Conservation (phyloP, 1,284 basidiomycete species). For the Austroboletus niveus region DNA sequence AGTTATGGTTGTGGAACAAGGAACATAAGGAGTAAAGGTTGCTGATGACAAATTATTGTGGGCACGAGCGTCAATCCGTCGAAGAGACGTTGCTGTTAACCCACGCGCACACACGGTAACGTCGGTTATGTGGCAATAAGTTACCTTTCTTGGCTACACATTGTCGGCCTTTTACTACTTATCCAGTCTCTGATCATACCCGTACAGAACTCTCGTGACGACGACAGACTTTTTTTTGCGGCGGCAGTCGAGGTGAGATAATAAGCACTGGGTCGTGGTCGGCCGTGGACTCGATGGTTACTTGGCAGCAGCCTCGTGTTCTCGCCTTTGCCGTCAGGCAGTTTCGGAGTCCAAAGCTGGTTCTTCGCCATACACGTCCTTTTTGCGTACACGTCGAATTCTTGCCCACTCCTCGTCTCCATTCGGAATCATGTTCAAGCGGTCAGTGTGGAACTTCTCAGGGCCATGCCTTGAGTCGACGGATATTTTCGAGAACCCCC, state of each 20-base stretch:
- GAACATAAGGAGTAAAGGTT: not conserved
- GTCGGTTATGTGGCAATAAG: not conserved
- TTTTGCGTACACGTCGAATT: not conserved
- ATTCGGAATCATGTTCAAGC: slow-evolving; percentile 5
- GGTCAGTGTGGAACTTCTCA: slow-evolving; percentile 17
- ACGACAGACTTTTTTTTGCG: not conserved
- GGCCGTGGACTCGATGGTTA: slow-evolving; percentile 11
- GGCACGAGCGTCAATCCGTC: not conserved
- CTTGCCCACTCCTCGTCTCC: not conserved
- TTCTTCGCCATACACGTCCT: not conserved
- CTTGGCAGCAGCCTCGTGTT: slow-evolving; percentile 21
- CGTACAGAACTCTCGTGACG: not conserved
- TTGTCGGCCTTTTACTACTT: not conserved
- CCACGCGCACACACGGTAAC: not conserved
- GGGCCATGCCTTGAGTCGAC: not conserved
- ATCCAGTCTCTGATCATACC: not conserved
- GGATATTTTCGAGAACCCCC: slow-evolving; percentile 7
- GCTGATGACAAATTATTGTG: not conserved
- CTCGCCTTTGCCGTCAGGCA: slow-evolving; percentile 20
- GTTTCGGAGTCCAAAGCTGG: slow-evolving; percentile 22
- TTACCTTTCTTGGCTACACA: not conserved
- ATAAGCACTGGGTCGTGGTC: not conserved
- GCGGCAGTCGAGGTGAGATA: slow-evolving; percentile 18
- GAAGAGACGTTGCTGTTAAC: not conserved
- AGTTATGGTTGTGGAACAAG: too few species aligned